Base-by-base conservation (phyloP, 2,329 filamentous ascomycete species). In the Cercospora zeina region DNA sequence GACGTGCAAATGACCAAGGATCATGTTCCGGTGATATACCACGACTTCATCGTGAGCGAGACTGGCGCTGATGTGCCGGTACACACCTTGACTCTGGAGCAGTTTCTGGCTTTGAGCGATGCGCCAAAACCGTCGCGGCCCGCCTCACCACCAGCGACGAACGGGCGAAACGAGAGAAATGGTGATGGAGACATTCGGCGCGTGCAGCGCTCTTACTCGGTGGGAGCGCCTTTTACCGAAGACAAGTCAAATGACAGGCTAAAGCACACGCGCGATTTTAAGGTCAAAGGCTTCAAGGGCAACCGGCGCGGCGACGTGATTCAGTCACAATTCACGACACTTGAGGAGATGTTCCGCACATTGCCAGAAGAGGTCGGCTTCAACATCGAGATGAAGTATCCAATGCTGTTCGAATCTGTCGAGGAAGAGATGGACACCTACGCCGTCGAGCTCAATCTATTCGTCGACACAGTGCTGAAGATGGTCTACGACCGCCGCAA, bases 321-420 rank as follows among this genome's bases (percentile, higher is more conserved):
- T 71, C 93, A 97, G 75, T 91, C 90, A 0, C 92, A 93, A 0
- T 99, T 99, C 77, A 93, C 93, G 7, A 99, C 95, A 0, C 82
- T 99, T 4, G 92, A 97, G 75, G 91, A 97, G 65, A 87, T 97
- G 74, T 97, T 99, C 79, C 85, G 85, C 70, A 88, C 93, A 72
- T 80, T 99, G 0, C 91, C 92, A 0, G 84, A 89, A 65, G 82
- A 85, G 13, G 89, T 96, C 21, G 93, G 95, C 13, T 99, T 99
- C 83, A 97, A 99, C 77, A 96, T 99, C 69, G 95, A 99, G 80
- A 90, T 99, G 84, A 97, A 99, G 78, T 99, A 99, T 74, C 95
- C 95, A 4, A 97, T 97, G 93, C 85, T 99, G 45, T 89, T 93
- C 74, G 96, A 99, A 80, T 91, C 87, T 62, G 91, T 97, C 76